Base-by-base conservation (phyloP, 768 basidiomycete species). In the Tulasnella sp. region DNA sequence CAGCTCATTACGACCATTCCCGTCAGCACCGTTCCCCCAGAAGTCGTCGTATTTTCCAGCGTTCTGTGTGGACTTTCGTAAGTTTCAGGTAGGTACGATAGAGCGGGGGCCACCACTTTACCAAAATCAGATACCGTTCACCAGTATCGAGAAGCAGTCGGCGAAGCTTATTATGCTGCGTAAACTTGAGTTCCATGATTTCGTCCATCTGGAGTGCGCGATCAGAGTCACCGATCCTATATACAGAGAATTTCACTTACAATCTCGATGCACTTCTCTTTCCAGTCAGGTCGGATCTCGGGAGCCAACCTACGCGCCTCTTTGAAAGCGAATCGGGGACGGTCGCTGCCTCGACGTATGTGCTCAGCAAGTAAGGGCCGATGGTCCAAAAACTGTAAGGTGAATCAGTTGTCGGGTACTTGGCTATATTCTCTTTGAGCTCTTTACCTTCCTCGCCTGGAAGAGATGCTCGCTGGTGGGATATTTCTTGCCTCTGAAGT, bases 1-100 rank as follows among this genome's bases (percentile, higher is more conserved):
- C 7, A 80, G 58, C 76, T 80, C 76, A 71, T 80, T 80, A 4
- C 76, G 36, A 14, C 79, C 79, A 29, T 71, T 72, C 19, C 73
- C 40, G 76, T 80, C 67, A 3, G 74, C 67, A 3, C 79, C 79
- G 25, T 38, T 67, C 31, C 79, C 79, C 77, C 75, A 80, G 68
- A 79, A 80, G 17, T 49, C 72, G 36, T 74, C 72, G 34, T 74
- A 14, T 1, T 4, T 38, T 22, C 72, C 72, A 31, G 74, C 8
- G 72, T 79, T 79, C 74, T 70, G 52, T 29, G 52, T 52, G 9
- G 71, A 71, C 42, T 77, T 49, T 36, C 3, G 69, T 42, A 9
- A n/a, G 25, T 19, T 6, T 8, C 17, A 8, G 11, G 25, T 22
- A 31, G 22, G 31, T 36, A 8, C 19, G 39, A 37, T 40, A 64